These are phyloP conservation scores for Hypoxylon sp. DNA, from an alignment of 2,329 filamentous ascomycete species.

Conservation along the genomic window DNA sequence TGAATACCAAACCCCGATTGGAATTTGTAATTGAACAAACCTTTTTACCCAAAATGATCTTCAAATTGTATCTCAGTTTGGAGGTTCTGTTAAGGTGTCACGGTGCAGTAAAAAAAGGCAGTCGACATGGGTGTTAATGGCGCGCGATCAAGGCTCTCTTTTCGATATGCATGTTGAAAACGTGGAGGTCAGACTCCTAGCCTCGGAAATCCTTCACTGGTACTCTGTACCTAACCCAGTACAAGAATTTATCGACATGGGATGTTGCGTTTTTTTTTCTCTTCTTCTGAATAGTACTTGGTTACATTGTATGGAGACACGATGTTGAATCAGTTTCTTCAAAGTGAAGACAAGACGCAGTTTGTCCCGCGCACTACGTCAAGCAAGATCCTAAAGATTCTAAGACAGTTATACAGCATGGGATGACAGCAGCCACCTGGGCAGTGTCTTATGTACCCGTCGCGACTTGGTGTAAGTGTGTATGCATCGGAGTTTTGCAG, in stretches of 20 bases:
- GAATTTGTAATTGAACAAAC: slow-evolving; percentile 5
- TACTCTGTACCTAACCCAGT: slow-evolving; percentile 8
- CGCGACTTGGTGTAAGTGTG: slow-evolving; percentile 6
- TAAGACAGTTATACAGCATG: slow-evolving; percentile 17
- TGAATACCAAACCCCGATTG: slow-evolving; percentile 13
- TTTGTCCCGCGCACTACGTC: slow-evolving; percentile 14
- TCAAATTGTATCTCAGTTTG: slow-evolving; percentile 3
- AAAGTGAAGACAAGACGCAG: slow-evolving; percentile 10
- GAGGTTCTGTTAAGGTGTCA: slow-evolving; percentile 25
- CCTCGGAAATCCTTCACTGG: slow-evolving; percentile 14
- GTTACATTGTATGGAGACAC: slow-evolving; percentile 9
- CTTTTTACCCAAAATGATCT: slow-evolving; percentile 5
- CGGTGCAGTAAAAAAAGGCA: slow-evolving; percentile 18
- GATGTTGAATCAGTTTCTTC: not conserved
- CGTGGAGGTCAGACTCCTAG: slow-evolving; percentile 23
- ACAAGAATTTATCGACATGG: slow-evolving; percentile 4
- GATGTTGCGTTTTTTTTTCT: not conserved
- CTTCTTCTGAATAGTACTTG: not conserved
- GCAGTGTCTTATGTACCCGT: slow-evolving; percentile 5
- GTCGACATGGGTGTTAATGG: slow-evolving; percentile 22
- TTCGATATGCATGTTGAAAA: slow-evolving; percentile 26
- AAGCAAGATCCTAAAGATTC: slow-evolving; percentile 10
- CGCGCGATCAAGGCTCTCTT: slow-evolving; percentile 30
- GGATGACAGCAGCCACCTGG: slow-evolving; percentile 33
- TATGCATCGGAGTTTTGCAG: slow-evolving; percentile 17